phyloP scores from a whole-genome alignment of 179 eudicot species.

The Beta lomatogona region DNA sequence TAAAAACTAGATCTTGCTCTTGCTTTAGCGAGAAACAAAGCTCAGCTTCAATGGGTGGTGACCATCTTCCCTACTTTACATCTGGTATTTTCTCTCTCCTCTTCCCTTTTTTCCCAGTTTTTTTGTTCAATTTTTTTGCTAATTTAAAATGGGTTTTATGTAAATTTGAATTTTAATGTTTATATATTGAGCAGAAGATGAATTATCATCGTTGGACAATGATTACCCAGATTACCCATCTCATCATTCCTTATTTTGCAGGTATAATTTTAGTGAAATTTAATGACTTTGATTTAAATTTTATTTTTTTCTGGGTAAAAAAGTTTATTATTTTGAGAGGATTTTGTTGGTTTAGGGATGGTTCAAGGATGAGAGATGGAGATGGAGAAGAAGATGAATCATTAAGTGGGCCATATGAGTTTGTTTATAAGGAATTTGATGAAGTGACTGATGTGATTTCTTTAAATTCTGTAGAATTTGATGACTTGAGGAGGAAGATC shows the following conservation, averaged over 20 bases:
- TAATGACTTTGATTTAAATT: too few species aligned
- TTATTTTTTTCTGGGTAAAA: too few species aligned
- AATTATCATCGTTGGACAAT: too few species aligned
- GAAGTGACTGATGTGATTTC: slow-evolving; percentile 5
- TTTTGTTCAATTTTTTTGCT: not conserved
- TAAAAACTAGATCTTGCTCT: not conserved
- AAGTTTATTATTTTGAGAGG: too few species aligned
- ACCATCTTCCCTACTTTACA: slow-evolving; percentile 28
- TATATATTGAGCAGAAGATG: too few species aligned
- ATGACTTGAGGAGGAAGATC: too few species aligned
- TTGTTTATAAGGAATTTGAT: slow-evolving; percentile 29
- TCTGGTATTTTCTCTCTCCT: slow-evolving; percentile 23
- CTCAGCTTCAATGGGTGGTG: slow-evolving; percentile 37
- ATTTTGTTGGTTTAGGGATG: too few species aligned
- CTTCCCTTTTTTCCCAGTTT: slow-evolving; percentile 4
- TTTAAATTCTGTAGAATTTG: too few species aligned
- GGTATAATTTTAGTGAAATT: too few species aligned
- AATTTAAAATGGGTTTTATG: not conserved
- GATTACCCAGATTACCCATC: too few species aligned
- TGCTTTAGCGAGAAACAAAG: not conserved
- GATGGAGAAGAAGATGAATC: slow-evolving; percentile 37
- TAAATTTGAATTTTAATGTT: too few species aligned
- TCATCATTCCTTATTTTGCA: too few species aligned
- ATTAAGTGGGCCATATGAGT: slow-evolving; percentile 28
- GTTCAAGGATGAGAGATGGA: not conserved